phyloP scores from a whole-genome alignment of 768 basidiomycete genomes.

The Dioszegia aurantiaca region DNA sequence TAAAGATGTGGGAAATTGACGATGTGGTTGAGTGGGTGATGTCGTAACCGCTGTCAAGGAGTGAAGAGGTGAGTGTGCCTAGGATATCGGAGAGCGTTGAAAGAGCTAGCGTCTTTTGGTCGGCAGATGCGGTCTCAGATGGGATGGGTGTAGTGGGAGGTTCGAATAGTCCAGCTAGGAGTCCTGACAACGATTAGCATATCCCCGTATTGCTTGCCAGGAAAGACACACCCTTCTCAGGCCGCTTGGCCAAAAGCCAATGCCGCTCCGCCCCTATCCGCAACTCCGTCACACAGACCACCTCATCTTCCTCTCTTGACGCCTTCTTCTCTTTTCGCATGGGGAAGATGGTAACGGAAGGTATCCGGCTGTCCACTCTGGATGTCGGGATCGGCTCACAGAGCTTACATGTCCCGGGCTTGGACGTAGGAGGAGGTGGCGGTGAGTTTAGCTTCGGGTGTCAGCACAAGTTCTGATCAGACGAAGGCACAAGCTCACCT shows the following conservation, averaged over 20 bases:
- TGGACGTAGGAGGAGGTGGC: conserved; percentile 12
- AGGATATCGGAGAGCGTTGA: not conserved
- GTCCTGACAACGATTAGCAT: conserved; percentile 59
- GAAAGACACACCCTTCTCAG: conserved; percentile 65
- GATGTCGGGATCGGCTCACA: conserved; percentile 36
- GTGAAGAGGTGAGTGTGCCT: conserved; percentile 16
- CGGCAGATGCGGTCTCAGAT: conserved; percentile 9
- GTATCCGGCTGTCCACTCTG: conserved; percentile 18
- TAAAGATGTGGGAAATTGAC: conserved; percentile 77
- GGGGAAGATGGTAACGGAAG: conserved; percentile 70
- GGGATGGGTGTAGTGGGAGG: conserved; percentile 58
- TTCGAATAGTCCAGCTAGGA: conserved; percentile 84
- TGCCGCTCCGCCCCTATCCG: conserved; percentile 53
- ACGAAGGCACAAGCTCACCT: conserved; percentile 37
- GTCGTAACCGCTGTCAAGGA: conserved; percentile 54
- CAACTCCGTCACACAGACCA: conserved; percentile 87
- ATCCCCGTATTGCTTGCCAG: not conserved
- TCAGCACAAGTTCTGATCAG: not conserved
- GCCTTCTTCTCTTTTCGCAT: conserved; percentile 82
- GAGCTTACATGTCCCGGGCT: conserved; percentile 24
- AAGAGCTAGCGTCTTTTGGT: not conserved
- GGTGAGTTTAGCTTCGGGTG: conserved; percentile 11
- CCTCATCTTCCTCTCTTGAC: conserved; percentile 75
- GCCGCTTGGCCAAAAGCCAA: conserved; percentile 72
- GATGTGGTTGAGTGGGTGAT: conserved; percentile 54